Conservation (phyloP, 768 basidiomycete genomes). For the Boletus vermiculosoides region DNA sequence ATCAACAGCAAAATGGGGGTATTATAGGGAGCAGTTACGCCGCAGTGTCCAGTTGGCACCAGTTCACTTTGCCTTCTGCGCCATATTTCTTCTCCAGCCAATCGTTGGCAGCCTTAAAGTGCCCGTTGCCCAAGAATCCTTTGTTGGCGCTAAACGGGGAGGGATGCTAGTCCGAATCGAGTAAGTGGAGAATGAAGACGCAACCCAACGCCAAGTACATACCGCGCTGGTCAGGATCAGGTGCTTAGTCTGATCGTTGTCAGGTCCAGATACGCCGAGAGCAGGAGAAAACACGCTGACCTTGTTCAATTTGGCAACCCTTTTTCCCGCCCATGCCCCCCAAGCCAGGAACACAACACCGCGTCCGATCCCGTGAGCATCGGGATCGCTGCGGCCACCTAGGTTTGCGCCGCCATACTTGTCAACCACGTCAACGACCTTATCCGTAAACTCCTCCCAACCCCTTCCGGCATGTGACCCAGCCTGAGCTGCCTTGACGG, state of each 20-base stretch:
- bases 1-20: conserved; percentile 29
- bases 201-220: conserved; percentile 31
- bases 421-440: conserved; percentile 76
- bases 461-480: conserved; percentile 84
- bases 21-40: conserved; percentile 17
- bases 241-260: conserved; percentile 62
- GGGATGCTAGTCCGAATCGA: conserved; percentile 62
- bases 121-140: conserved; percentile 87
- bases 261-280: conserved; percentile 18
- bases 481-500: conserved; percentile 72
- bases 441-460: conserved; percentile 89
- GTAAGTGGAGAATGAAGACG: conserved; percentile 27
- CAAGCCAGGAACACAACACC: conserved; percentile 89
- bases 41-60: conserved; percentile 50
- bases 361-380: conserved; percentile 53
- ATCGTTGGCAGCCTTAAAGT: conserved; percentile 83
- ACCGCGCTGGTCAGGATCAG: conserved; percentile 76
- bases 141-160: conserved; percentile 74
- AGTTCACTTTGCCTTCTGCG: conserved; percentile 64
- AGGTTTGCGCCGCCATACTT: conserved; percentile 75
- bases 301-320: conserved; percentile 73
- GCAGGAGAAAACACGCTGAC: conserved; percentile 38
- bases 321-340: conserved; percentile 85
- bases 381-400: conserved; percentile 35
- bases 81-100: conserved; percentile 87